phyloP scores from a whole-genome alignment of 305 asterid species.

The Plantago coronopus region DNA sequence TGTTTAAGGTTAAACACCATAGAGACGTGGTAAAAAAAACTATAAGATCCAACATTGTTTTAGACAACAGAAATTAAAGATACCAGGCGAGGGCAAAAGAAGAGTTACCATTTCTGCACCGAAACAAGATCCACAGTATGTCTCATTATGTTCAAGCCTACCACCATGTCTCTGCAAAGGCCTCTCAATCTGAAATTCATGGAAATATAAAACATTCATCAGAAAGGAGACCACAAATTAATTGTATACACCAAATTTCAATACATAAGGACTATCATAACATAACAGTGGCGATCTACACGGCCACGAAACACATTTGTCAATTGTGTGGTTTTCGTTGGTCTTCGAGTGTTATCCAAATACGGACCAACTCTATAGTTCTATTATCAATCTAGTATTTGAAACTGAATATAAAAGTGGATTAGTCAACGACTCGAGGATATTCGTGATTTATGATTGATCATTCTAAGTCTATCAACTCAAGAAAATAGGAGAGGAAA shows the following conservation, averaged over 20 bases:
- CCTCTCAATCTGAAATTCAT: constrained; percentile 70
- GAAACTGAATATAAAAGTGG: too few species aligned
- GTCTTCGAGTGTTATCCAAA: too few species aligned
- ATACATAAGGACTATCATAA: constrained; percentile 13
- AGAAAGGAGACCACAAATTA: constrained; percentile 9
- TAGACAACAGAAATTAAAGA: constrained; percentile 16
- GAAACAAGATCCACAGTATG: constrained; percentile 92
- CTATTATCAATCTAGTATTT: too few species aligned
- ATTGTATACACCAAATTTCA: constrained; percentile 16
- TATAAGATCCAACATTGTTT: constrained; percentile 14
- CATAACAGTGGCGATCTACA: not conserved
- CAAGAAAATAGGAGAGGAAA: constrained; percentile 6
- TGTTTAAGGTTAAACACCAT: too few species aligned
- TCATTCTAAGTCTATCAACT: not conserved
- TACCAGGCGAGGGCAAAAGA: constrained; percentile 13
- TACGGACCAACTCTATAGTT: too few species aligned
- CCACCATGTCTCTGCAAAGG: constrained; percentile 98
- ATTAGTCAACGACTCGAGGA: not conserved
- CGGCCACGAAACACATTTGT: not conserved
- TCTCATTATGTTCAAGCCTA: constrained; percentile 91
- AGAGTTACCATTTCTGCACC: constrained; percentile 86
- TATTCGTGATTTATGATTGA: not conserved
- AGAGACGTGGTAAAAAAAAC: constrained; percentile 7
- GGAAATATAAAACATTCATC: constrained; percentile 15
- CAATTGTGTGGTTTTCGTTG: not conserved